Base-by-base conservation (phyloP, 1,284 basidiomycete genomes). In the Rhodotorula sp. region DNA sequence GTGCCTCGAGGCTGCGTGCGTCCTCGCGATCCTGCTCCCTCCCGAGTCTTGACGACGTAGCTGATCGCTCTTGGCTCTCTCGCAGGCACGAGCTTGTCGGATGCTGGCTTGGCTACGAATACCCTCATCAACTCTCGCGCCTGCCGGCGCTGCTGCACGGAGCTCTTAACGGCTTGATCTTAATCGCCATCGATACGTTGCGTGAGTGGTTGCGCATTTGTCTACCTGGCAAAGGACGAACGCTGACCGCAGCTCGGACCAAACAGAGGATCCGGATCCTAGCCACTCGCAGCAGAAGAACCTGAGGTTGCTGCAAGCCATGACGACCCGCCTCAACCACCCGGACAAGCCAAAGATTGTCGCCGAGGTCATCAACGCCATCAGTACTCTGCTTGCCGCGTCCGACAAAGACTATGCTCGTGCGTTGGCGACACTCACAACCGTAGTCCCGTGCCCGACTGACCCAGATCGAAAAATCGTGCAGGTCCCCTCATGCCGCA, bases 151-250 rank as follows among this genome's bases (percentile, higher is more conserved):
- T 70, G 24, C 44, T 54, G 17, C 62, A 61, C 57, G 64, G 72
- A 64, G 64, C 66, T 29, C 53, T 75, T 42, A 75, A 72, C 54
- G 70, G 70, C 17, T 8, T 72, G 30, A 46, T 66, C 51, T 30
- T 72, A 24, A 42, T 66, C 48, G 66, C 68, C 2, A 24, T 75
- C 55, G 73, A 75, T 37, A 59, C 72, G 17, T 65, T 59, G 45
- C 68, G 73, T 74, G 3, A 29, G 73, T 63, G 2, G 29, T 42
- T 42, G n/a, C 4, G 6, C 3, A 8, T 42, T 42, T 58, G 49
- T 51, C 49, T 4, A 51, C 10, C 15, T 30, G 3, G 1, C 57
- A n/a, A 33, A 30, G 58, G 26, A 48, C 29, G 8, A 30, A 30
- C 15, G 3, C n/a, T 7, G 29, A 15, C 29, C 8, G 5, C 4